Evolutionary conservation across 2,329 filamentous ascomycete species (phyloP), one percentile per base, ranked within the genome.

Genomic region (Alternaria sp.): DNA sequence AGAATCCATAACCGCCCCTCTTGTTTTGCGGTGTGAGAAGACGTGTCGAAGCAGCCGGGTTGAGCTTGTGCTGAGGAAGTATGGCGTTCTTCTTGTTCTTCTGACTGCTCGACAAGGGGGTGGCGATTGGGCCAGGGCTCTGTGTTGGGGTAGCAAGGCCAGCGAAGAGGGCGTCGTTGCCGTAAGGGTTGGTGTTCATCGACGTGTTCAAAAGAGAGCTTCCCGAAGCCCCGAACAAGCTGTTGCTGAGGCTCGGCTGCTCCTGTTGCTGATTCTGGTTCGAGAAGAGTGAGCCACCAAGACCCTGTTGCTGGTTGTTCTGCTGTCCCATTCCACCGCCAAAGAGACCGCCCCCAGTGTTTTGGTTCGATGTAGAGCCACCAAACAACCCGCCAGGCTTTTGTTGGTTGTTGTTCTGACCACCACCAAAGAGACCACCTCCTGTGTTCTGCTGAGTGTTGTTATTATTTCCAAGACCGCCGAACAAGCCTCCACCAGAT

Each of bases 121-220:
- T 98, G 9, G 95, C 96, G 67, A 99, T 86, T 4, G 96, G 96
- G 3, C 96, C 96, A 4, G 93, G 92, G 73, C 93, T 87, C 55
- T 93, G 79, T 79, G 86, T 82, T 81, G 92, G 81, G 75, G 89
- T 76, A 69, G 85, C 85, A 15, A 97, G 83, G 57, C 90, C 91
- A 30, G 90, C 88, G 80, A 98, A 98, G 19, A 99, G 86, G 1
- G 93, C 93, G 49, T 92, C 88, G 57, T 92, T 93, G 44, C 96
- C 96, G 75, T 97, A 99, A 0, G 96, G 95, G 56, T 92, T 93
- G n/a, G 89, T 93, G 73, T 91, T 81, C 67, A 84, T 82, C 21
- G 76, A 79, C 52, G 85, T 85, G 65, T 85, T 83, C 63, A 86
- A 83, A 44, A 78, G 49, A 21, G 75, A 75, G 62, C 84, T 85